Evolutionary conservation across 2,329 filamentous ascomycete species (phyloP), one percentile per base, ranked within the genome.

Genomic region (Ophiostoma montium): DNA sequence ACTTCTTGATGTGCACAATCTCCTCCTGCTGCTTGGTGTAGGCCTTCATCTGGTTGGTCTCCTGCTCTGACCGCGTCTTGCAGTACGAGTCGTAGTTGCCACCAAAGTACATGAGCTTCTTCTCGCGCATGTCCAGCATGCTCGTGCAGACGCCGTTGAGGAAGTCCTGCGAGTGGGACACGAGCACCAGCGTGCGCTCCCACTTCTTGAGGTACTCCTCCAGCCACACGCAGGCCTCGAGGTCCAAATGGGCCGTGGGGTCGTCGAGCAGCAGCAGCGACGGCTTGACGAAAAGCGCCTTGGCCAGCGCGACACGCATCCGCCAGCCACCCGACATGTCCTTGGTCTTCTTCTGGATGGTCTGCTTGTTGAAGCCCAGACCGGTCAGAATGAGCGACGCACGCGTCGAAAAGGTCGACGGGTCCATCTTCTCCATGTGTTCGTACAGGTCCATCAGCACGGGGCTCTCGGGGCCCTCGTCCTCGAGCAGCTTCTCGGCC

Each of bases 291-390:
- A 98, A 98, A 48, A 98, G 82, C 51, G 92, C 92, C 76, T 96
- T 95, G 65, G 78, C 92, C 53, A 98, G 82, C 51, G 92, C 92
- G 52, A 98, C 92, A 78, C 94, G 87, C 92, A 98, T 98, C 75
- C 90, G 82, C 92, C 92, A 98, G 60, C 92, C 92, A 86, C 92
- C 92, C 57, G 92, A 98, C 94, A 98, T 98, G 67, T 98, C 94
- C 79, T 96, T 98, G 61, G 94, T 98, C 81, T 94, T 95, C 80
- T 98, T 98, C 69, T 94, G 74, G 64, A 98, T 96, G 50, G 94
- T 98, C 59, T 70, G 71, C 76, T 96, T 96, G 82, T 98, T 95
- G 80, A 98, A 98, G 57, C 92, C 92, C 52, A 98, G 84, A 88
- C 92, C 92, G 50, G 92, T 98, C 59, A 98, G 70, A 65, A 98